phyloP scores from a whole-genome alignment of 306 rosid species.

The Lathyrus aphaca region DNA sequence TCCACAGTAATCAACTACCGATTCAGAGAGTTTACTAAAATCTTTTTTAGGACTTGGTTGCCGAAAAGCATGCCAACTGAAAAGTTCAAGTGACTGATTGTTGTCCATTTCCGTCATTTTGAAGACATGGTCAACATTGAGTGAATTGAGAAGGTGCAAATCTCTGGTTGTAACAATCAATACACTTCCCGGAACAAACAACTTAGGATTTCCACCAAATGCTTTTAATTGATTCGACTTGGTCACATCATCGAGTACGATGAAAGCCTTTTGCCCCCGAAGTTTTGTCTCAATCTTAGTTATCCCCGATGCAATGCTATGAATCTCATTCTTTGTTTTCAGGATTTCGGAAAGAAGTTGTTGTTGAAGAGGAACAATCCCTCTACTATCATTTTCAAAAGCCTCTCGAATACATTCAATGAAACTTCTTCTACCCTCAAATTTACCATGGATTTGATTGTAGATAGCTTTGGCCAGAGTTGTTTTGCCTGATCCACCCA shows the following conservation, averaged over 20 bases:
- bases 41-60: conserved; percentile 9
- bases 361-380: conserved; percentile 22
- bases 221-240: neutral
- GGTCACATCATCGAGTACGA: conserved; percentile 34
- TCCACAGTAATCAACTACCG: neutral
- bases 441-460: neutral
- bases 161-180: conserved; percentile 42
- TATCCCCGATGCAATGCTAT: neutral
- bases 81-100: conserved; percentile 13
- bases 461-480: conserved; percentile 28
- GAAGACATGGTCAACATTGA: conserved; percentile 2
- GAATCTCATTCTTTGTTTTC: conserved; percentile 1
- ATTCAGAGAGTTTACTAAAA: neutral
- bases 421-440: neutral
- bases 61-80: neutral
- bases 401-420: conserved; percentile 31
- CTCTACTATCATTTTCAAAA: conserved; percentile 17
- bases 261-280: neutral
- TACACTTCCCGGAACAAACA: conserved; percentile 41
- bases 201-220: conserved; percentile 15
- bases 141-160: conserved; percentile 13
- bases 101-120: neutral
- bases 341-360: conserved; percentile 27
- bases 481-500: conserved; percentile 28
- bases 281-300: conserved; percentile 7